phyloP scores from a whole-genome alignment of 2,329 filamentous ascomycete genomes.

The Penicillium psychrosexuale region DNA sequence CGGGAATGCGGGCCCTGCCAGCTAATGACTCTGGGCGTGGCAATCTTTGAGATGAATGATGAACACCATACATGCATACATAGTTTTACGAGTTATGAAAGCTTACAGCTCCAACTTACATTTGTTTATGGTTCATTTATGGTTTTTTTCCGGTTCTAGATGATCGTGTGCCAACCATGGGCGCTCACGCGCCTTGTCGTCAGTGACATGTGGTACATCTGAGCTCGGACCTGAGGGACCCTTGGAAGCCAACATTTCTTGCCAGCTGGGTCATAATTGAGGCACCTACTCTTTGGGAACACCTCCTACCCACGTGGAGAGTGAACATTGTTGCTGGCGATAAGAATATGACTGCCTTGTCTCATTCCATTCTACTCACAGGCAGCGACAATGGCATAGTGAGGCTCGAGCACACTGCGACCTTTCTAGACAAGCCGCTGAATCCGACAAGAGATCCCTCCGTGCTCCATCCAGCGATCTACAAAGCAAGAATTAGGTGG shows the following conservation, averaged over 20 bases:
- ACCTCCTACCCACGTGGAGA: background rate
- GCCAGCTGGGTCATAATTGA: background rate
- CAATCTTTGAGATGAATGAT: conserved; percentile 20
- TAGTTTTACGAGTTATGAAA: conserved; percentile 18
- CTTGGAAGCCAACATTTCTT: background rate
- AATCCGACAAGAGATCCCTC: background rate
- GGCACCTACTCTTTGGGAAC: background rate
- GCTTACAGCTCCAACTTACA: conserved; percentile 2
- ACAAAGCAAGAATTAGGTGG: conserved; percentile 1
- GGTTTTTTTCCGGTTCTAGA: background rate
- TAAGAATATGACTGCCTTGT: background rate
- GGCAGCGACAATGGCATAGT: background rate
- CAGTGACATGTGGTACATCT: background rate
- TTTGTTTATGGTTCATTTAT: background rate
- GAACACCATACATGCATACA: conserved; percentile 9
- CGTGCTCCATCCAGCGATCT: background rate
- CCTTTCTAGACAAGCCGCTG: background rate
- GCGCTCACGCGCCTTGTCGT: background rate
- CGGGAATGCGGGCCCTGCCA: conserved; percentile 32
- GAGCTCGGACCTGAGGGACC: background rate
- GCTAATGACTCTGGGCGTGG: conserved; percentile 20
- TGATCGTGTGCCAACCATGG: background rate
- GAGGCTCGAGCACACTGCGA: background rate
- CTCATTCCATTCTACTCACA: background rate
- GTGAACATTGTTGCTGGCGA: background rate